Evolutionary conservation across 2,329 filamentous ascomycete genomes (phyloP).

Genomic region (Calonectria naviculata): DNA sequence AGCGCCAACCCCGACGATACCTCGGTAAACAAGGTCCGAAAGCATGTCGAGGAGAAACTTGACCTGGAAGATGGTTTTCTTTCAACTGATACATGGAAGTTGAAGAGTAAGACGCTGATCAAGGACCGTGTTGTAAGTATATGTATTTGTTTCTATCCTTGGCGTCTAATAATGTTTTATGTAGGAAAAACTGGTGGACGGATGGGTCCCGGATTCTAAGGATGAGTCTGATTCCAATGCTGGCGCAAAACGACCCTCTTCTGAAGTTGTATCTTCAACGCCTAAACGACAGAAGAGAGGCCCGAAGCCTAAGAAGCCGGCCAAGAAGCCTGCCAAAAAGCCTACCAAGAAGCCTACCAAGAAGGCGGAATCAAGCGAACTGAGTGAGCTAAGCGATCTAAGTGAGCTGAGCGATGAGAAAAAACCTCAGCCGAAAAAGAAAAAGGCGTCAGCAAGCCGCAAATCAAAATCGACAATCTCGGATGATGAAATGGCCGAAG

Average conservation of each 20-base stretch:
- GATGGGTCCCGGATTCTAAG: constrained; percentile 45
- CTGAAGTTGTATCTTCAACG: constrained; percentile 50
- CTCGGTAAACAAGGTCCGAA: constrained; percentile 68
- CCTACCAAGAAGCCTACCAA: constrained; percentile 40
- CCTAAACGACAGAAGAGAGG: constrained; percentile 53
- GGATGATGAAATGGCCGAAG: constrained; percentile 40
- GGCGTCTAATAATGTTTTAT: background rate
- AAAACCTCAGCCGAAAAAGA: constrained; percentile 36
- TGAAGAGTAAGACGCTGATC: constrained; percentile 68
- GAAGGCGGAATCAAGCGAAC: constrained; percentile 34
- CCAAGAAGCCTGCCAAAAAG: constrained; percentile 43
- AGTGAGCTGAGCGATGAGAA: constrained; percentile 38
- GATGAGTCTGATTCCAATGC: constrained; percentile 38
- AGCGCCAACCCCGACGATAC: constrained; percentile 56
- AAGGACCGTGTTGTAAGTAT: constrained; percentile 62
- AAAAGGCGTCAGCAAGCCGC: constrained; percentile 23
- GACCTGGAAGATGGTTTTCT: constrained; percentile 64
- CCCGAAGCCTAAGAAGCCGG: constrained; percentile 36
- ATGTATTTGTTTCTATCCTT: constrained; percentile 18
- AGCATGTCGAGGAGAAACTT: constrained; percentile 60
- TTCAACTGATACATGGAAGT: constrained; percentile 63
- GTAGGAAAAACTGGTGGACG: constrained; percentile 51
- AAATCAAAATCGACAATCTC: constrained; percentile 38
- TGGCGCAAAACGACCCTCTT: constrained; percentile 47
- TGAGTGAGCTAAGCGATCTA: constrained; percentile 35